Conservation (phyloP, 345 rosid genomes). For the Sonneratia alba region DNA sequence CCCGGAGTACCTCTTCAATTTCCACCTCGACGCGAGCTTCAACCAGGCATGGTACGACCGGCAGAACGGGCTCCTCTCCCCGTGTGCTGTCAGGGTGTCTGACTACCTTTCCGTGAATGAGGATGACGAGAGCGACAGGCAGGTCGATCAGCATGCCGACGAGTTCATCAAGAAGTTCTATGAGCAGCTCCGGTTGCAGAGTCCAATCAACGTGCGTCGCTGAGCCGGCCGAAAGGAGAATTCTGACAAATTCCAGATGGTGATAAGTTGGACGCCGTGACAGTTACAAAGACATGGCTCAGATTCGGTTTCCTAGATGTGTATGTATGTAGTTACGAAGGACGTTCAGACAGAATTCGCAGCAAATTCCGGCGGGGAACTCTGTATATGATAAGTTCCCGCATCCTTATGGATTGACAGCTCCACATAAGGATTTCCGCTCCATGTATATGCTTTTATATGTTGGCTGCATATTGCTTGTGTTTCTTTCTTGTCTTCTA, state of each 20-base stretch:
- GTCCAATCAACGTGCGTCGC: neutral
- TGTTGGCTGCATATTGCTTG: neutral
- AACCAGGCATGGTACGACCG: neutral
- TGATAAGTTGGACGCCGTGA: neutral
- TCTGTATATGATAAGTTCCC: neutral
- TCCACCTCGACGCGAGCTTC: neutral
- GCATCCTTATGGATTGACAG: neutral
- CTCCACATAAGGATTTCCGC: neutral
- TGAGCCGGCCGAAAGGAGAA: neutral
- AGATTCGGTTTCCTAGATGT: neutral
- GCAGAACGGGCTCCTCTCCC: neutral
- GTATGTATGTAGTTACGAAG: neutral
- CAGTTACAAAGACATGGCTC: neutral
- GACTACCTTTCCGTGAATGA: conserved; percentile 6
- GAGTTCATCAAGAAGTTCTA: conserved; percentile 11
- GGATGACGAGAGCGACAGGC: neutral
- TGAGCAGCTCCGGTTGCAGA: conserved; percentile 1
- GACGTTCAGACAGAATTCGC: too few species aligned
- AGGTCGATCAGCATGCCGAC: conserved; percentile 10
- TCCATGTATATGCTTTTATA: neutral
- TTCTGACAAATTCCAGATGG: neutral
- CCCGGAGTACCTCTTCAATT: conserved; percentile 5
- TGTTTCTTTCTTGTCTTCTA: neutral
- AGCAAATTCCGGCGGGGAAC: neutral
- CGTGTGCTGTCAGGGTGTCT: neutral